Conservation (phyloP, 2,329 filamentous ascomycete species). For the Coccinonectria pachysandricola region DNA sequence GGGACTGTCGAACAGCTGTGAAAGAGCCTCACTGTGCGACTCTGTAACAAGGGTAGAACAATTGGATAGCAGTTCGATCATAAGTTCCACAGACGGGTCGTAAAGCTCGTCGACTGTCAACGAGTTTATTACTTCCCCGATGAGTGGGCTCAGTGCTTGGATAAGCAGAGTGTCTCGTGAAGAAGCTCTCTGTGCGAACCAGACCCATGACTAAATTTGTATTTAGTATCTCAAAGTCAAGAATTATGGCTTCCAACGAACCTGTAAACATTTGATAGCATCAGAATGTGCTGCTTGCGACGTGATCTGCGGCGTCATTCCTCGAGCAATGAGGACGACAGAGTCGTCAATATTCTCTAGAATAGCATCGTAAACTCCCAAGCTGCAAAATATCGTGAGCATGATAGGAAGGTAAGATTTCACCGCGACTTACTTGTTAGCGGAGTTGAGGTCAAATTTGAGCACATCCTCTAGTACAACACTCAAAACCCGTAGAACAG, state of each 20-base stretch:
- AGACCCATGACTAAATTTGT: conserved; percentile 53
- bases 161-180: conserved; percentile 47
- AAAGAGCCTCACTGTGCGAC: conserved; percentile 47
- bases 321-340: conserved; percentile 28
- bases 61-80: conserved; percentile 55
- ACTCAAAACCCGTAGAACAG: conserved; percentile 52
- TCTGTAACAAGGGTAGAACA: conserved; percentile 52
- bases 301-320: conserved; percentile 22
- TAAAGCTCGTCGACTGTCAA: conserved; percentile 49
- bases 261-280: conserved; percentile 51
- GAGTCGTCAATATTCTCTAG: conserved; percentile 31
- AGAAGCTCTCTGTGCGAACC: conserved; percentile 58
- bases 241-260: conserved; percentile 24
- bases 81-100: conserved; percentile 50
- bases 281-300: conserved; percentile 36
- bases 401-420: too few species aligned
- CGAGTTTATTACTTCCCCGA: conserved; percentile 49
- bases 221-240: conserved; percentile 4
- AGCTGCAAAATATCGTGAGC: too few species aligned
- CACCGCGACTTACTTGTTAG: conserved; percentile 39
- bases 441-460: conserved; percentile 54
- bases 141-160: conserved; percentile 47
- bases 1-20: conserved; percentile 47
- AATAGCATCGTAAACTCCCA: conserved; percentile 29
- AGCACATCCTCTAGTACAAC: conserved; percentile 26